Evolutionary conservation across 148 eudicot species (phyloP).

Genomic region (Chenopodium berlandieri): DNA sequence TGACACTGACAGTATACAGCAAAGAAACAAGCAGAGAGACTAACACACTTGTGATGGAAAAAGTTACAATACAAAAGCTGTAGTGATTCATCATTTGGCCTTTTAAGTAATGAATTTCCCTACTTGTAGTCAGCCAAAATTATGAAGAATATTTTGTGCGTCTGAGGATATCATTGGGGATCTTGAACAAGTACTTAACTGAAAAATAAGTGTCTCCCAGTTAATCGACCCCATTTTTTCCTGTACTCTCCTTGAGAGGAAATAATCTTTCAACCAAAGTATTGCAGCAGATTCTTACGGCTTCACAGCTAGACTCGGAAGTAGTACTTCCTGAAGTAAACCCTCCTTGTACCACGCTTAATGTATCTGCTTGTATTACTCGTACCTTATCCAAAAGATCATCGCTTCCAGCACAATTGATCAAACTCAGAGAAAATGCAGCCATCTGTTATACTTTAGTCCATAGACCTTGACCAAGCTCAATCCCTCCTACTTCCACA

Average conservation of each 20-base stretch:
- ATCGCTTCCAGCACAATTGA: conserved; percentile 58
- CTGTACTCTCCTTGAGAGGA: conserved; percentile 47
- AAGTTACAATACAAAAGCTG: too few relatives aligned
- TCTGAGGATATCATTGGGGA: background rate
- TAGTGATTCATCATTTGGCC: background rate
- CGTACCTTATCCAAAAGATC: conserved; percentile 62
- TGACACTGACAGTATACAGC: background rate
- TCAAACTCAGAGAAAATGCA: conserved; percentile 58
- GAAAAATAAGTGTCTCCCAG: conserved; percentile 60
- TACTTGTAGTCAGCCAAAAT: background rate
- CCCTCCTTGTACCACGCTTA: conserved; percentile 89
- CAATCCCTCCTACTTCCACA: conserved; percentile 95
- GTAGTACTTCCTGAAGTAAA: conserved; percentile 87
- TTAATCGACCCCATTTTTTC: conserved; percentile 45
- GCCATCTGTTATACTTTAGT: conserved; percentile 89
- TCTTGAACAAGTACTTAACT: conserved; percentile 33
- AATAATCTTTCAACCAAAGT: conserved; percentile 68
- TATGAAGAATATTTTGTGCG: background rate
- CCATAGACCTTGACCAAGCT: conserved; percentile 90
- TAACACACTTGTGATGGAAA: background rate
- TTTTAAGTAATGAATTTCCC: background rate
- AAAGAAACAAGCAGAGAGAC: background rate
- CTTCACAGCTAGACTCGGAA: conserved; percentile 88
- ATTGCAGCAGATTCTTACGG: conserved; percentile 76
- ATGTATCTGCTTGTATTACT: conserved; percentile 75